These are phyloP conservation scores for Przewalskia tangutica DNA, from an alignment of 257 asterid species.

Conservation along the genomic window DNA sequence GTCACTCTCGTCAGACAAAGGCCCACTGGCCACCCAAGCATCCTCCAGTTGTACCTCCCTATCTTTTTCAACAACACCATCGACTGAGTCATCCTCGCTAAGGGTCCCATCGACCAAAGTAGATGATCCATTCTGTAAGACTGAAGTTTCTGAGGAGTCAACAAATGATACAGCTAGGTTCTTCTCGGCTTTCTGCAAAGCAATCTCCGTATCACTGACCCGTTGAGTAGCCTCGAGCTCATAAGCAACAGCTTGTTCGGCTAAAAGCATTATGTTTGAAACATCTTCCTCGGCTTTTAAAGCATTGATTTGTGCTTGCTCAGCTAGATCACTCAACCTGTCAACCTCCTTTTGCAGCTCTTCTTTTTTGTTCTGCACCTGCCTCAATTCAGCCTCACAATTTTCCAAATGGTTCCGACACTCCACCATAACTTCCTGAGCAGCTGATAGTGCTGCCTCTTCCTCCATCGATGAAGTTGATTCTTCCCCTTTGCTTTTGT, in stretches of 20 bases:
- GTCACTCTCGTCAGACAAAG: conserved; percentile 43
- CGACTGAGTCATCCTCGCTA: conserved; percentile 32
- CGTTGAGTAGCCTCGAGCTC: conserved; percentile 88
- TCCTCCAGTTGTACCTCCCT: conserved; percentile 29
- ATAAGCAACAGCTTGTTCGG: conserved; percentile 91
- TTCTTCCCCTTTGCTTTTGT: conserved; percentile 31
- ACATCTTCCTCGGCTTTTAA: conserved; percentile 88
- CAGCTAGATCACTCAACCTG: conserved; percentile 61
- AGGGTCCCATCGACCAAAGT: conserved; percentile 23
- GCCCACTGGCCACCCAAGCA: conserved; percentile 27
- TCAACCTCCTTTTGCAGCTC: conserved; percentile 82
- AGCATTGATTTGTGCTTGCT: conserved; percentile 48
- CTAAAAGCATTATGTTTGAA: conserved; percentile 87
- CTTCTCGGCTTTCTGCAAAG: conserved; percentile 79
- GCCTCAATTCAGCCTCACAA: conserved; percentile 68
- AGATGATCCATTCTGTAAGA: conserved; percentile 20
- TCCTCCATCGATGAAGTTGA: conserved; percentile 18
- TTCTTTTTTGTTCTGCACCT: conserved; percentile 61
- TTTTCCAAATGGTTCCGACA: conserved; percentile 45
- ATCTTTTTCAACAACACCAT: conserved; percentile 31
- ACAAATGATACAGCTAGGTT: conserved; percentile 39
- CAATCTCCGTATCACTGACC: conserved; percentile 74
- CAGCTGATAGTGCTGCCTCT: conserved; percentile 47
- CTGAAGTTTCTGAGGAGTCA: conserved; percentile 32
- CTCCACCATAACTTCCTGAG: conserved; percentile 44